Base-by-base conservation (phyloP, 2,329 filamentous ascomycete species). In the Penicillium sp. region DNA sequence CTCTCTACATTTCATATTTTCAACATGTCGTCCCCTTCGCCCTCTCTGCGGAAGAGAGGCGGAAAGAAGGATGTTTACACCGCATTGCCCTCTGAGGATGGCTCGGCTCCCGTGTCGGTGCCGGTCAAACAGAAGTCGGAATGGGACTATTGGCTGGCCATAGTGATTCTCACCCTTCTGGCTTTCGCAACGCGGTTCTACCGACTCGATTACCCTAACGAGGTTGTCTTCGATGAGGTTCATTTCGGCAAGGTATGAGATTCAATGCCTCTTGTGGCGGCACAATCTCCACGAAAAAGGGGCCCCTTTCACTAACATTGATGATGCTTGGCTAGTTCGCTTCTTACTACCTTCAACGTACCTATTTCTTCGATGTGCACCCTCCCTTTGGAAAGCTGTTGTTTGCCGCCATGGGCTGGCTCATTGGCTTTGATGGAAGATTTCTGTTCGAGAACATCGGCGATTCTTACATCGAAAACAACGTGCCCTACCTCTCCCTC, bases 381-480 rank as follows among this genome's bases (percentile, higher is more conserved):
- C 94, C 94, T 67, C 94, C 94, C 17, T 95, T 99, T 69, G 94
- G 91, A 77, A 99, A 99, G 82, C 91, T 99, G 60, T 87, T 99
- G 50, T 97, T 97, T 74, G 94, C 93, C 67, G 86, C 97, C 64
- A 92, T 96, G 79, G 94, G 94, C 74, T 99, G 94, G 94, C 84
- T 97, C 54, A 90, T 97, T 53, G 94, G 94, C 71, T 99, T 96
- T 76, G 91, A 97, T 79, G 94, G 94, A 67, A 88, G 93, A 73
- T 99, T 97, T 80, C 87, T 96, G 73, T 99, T 99, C 78, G 94
- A 99, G 69, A 99, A 97, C 80, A 99, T 99, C 75, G 94, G 94
- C 72, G 94, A 97, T 75, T 97, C 93, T 19, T 99, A 99, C 81
- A 90, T 97, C 69, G 85, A 88, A 59, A 97, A 99, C 83, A 94